Evolutionary conservation across 768 basidiomycete genomes (phyloP).

Genomic region (Auricularia heimuer): DNA sequence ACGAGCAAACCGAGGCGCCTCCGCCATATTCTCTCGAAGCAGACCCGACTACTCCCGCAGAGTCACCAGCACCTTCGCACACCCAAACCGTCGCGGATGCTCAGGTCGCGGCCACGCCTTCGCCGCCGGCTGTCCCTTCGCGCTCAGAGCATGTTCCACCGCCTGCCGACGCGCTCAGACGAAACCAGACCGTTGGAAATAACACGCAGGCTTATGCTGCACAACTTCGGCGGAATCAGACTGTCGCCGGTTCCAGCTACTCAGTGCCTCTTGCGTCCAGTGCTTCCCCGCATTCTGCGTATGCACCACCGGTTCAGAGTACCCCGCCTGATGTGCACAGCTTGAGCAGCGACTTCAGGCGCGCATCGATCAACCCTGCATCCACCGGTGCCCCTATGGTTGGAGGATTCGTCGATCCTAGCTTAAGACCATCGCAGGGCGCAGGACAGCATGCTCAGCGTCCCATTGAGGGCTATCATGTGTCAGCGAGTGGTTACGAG

Average conservation of each 20-base stretch:
- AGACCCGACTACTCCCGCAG: conserved; percentile 12
- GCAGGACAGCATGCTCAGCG: too few relatives aligned
- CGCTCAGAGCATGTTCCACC: neutral
- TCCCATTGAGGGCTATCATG: too few relatives aligned
- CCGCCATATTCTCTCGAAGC: conserved; percentile 45
- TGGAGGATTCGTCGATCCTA: too few relatives aligned
- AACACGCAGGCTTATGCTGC: neutral
- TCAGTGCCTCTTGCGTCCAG: neutral
- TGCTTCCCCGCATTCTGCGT: neutral
- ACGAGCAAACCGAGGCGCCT: neutral
- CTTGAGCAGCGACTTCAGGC: too few relatives aligned
- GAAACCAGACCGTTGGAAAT: neutral
- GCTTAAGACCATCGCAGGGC: too few relatives aligned
- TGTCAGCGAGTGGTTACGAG: neutral
- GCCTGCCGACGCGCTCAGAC: neutral
- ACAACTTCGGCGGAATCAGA: neutral
- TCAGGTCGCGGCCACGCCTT: too few relatives aligned
- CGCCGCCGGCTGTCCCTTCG: too few relatives aligned
- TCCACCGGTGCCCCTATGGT: too few relatives aligned
- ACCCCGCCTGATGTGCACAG: too few relatives aligned
- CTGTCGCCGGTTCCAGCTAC: neutral
- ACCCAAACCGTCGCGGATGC: neutral
- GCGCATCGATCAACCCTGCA: too few relatives aligned
- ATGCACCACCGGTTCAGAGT: too few relatives aligned
- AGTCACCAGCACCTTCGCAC: neutral